Evolutionary conservation across 2,329 filamentous ascomycete species (phyloP), one percentile per base, ranked within the genome.

Genomic region (Pseudopyricularia cyperi): DNA sequence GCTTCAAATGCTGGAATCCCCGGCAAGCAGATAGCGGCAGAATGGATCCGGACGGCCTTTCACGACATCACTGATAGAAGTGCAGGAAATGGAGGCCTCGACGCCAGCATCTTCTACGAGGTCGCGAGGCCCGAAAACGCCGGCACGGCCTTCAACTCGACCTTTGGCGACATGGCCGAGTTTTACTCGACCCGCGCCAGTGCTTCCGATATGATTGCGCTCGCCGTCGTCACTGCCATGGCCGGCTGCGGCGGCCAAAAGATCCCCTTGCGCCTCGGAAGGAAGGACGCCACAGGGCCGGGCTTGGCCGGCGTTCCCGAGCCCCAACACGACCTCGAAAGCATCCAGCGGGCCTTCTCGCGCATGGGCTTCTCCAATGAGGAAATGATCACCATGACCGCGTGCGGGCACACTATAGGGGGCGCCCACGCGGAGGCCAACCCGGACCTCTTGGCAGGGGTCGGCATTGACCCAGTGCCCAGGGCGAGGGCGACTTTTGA

Each of bases 351-450:
- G 48, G 76, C 80, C 59, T 83, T 82, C 57, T 52, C 64, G 5
- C 71, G 78, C 49, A 76, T 80, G 69, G 79, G 79, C 7, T 82
- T 82, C 63, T 71, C 63, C 49, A 61, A 61, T 9, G 61, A 68
- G 15, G 76, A 82, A 56, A 82, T 82, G 77, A 80, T 83, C 46
- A 71, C 76, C 57, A 66, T 79, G 22, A 72, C 71, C 1, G 79
- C 78, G 8, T 83, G 80, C 59, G 80, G 80, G 2, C 80, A 83
- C 60, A 76, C 76, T 0, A 61, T 83, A 22, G 80, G 80, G 24
- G 75, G 78, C 14, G 79, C 82, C 7, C 79, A 83, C 62, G 66
- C 67, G 30, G 60, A 61, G 11, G 69, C 79, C 55, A 79, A 79
- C 55, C 47, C 47, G 17, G 47, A 49, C 22, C 19, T 49, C 19